These are phyloP conservation scores for Blastocystis sp. DNA, from an alignment of 352 stramenopile species.

Conservation along the genomic window DNA sequence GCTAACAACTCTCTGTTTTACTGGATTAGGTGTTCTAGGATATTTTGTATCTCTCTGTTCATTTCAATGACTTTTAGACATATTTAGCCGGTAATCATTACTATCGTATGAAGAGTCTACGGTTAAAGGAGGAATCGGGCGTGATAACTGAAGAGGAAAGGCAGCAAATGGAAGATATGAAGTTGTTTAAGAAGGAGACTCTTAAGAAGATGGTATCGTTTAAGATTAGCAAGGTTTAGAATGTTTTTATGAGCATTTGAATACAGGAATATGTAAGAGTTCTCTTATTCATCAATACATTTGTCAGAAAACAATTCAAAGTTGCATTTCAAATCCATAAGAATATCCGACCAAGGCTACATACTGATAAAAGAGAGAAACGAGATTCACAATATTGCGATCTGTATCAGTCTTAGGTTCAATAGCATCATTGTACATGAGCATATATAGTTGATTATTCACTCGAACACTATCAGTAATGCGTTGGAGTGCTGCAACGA, in stretches of 20 bases:
- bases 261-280: not conserved
- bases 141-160: constrained; percentile 27
- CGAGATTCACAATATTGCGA: not conserved
- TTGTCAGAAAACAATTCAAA: constrained; percentile 17
- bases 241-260: not conserved
- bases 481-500: constrained; percentile 4
- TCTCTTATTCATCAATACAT: not conserved
- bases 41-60: not conserved
- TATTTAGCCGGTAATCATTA: not conserved
- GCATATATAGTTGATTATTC: constrained; percentile 30
- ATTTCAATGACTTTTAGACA: not conserved
- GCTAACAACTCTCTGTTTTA: constrained; percentile 49
- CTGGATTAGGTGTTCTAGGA: constrained; percentile 9
- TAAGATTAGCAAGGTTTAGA: not conserved
- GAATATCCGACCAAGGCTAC: not conserved
- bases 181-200: not conserved
- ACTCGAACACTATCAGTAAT: not conserved
- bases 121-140: constrained; percentile 19
- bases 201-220: not conserved
- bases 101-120: constrained; percentile 39
- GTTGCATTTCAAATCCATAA: constrained; percentile 40
- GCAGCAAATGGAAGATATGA: constrained; percentile 13
- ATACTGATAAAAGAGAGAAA: constrained; percentile 49
- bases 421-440: constrained; percentile 20
- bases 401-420: not conserved